A percentile compares a stretch with the other conserved stretches of the same genome.
phyloP scores from a whole-genome alignment of 1,284 basidiomycete species.

The Apiotrichum brassicae region DNA sequence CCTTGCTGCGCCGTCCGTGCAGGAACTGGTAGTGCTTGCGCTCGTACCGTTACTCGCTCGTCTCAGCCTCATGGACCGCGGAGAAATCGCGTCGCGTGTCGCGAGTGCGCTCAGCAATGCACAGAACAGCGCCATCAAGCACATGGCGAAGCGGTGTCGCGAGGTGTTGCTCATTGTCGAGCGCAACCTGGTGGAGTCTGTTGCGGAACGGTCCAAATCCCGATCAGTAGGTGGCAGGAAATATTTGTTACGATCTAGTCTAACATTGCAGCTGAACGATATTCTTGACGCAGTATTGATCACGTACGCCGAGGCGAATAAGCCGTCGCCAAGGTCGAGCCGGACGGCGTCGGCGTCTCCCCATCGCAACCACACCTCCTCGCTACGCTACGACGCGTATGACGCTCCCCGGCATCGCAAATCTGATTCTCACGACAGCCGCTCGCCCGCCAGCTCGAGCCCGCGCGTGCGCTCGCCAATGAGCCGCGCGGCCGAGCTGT shows the following conservation, averaged over 20 bases:
- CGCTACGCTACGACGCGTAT: slow-evolving; percentile 25
- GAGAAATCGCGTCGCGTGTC: background rate
- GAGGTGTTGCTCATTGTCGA: slow-evolving; percentile 18
- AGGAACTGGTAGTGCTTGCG: slow-evolving; percentile 25
- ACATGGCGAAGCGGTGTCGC: slow-evolving; percentile 16
- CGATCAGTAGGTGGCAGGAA: slow-evolving; percentile 11
- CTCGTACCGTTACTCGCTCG: slow-evolving; percentile 14
- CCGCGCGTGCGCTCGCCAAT: slow-evolving; percentile 4
- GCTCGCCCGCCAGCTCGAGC: background rate
- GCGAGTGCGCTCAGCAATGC: background rate
- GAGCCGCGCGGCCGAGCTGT: slow-evolving; percentile 8
- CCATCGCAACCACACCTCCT: slow-evolving; percentile 1
- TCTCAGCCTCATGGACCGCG: background rate
- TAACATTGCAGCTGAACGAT: slow-evolving; percentile 19
- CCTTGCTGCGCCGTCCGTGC: slow-evolving; percentile 13
- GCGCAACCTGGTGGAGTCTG: slow-evolving; percentile 4
- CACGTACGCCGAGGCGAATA: slow-evolving; percentile 9
- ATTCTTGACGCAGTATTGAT: slow-evolving; percentile 21
- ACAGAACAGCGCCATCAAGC: background rate
- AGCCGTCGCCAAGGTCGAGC: background rate
- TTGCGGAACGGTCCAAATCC: slow-evolving; percentile 11
- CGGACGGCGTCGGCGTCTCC: background rate
- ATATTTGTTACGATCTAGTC: background rate
- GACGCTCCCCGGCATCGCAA: background rate
- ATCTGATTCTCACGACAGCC: too few relatives aligned